These are phyloP conservation scores for Mycosarcoma mackinlayi DNA, from an alignment of 1,284 basidiomycete species.

Conservation along the genomic window DNA sequence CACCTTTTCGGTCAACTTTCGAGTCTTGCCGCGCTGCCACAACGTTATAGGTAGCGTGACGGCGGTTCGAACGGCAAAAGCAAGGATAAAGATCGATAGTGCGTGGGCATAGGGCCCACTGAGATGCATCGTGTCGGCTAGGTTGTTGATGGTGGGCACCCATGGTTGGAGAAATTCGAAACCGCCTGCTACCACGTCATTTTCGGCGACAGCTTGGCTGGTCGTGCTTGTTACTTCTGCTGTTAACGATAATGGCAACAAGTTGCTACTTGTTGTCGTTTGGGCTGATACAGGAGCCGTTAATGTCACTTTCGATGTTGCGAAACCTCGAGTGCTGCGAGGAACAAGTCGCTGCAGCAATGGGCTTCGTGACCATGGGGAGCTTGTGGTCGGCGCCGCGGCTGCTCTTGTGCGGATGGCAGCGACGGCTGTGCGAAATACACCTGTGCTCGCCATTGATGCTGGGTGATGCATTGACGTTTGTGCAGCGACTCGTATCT, in stretches of 20 bases:
- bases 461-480: background rate
- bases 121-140: constrained; percentile 47
- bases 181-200: constrained; percentile 21
- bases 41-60: constrained; percentile 80
- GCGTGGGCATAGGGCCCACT: constrained; percentile 67
- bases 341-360: background rate
- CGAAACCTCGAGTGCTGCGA: constrained; percentile 18
- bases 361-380: background rate
- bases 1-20: constrained; percentile 77
- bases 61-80: constrained; percentile 75
- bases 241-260: background rate
- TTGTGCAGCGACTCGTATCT: no score
- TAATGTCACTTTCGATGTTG: constrained; percentile 10
- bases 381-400: constrained; percentile 2
- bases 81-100: constrained; percentile 80
- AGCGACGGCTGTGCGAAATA: constrained; percentile 16
- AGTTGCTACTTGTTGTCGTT: background rate
- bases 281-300: constrained; percentile 7
- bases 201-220: constrained; percentile 8
- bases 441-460: constrained; percentile 19
- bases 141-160: constrained; percentile 42
- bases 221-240: constrained; percentile 2
- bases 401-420: constrained; percentile 21
- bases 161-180: constrained; percentile 49
- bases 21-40: constrained; percentile 80